Evolutionary conservation across 306 rosid species (phyloP).

Genomic region (Glycyrrhiza uralensis): DNA sequence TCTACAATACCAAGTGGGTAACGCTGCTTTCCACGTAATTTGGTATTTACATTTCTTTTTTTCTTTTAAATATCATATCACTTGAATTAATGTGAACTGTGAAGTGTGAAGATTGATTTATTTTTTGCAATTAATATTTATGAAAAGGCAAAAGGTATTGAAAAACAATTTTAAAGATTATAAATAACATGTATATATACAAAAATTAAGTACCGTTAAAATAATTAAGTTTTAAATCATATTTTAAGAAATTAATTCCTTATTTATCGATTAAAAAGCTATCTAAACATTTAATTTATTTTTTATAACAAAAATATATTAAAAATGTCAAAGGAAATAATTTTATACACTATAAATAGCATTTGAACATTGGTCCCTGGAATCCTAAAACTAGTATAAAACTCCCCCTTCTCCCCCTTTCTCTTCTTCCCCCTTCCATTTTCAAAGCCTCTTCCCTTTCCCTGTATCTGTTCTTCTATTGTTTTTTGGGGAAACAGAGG

Average conservation of each 20-base stretch:
- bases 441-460: not conserved
- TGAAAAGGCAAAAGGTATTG: too few species aligned
- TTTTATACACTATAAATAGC: not conserved
- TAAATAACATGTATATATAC: too few species aligned
- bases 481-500: not conserved
- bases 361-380: not conserved
- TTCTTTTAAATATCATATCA: not conserved
- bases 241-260: too few species aligned
- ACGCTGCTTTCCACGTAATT: slow-evolving; percentile 15
- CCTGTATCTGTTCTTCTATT: not conserved
- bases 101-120: too few species aligned
- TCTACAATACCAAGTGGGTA: too few species aligned
- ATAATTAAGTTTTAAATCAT: too few species aligned
- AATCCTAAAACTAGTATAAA: not conserved
- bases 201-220: too few species aligned
- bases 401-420: not conserved
- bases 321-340: not conserved
- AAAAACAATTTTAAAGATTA: too few species aligned
- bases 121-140: not conserved
- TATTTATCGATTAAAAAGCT: too few species aligned
- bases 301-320: too few species aligned
- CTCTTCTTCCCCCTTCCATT: not conserved
- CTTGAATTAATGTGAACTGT: not conserved
- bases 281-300: too few species aligned
- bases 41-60: not conserved